Evolutionary conservation across 805 yeast genomes (phyloP).

Genomic region (Brettanomyces anomalus): DNA sequence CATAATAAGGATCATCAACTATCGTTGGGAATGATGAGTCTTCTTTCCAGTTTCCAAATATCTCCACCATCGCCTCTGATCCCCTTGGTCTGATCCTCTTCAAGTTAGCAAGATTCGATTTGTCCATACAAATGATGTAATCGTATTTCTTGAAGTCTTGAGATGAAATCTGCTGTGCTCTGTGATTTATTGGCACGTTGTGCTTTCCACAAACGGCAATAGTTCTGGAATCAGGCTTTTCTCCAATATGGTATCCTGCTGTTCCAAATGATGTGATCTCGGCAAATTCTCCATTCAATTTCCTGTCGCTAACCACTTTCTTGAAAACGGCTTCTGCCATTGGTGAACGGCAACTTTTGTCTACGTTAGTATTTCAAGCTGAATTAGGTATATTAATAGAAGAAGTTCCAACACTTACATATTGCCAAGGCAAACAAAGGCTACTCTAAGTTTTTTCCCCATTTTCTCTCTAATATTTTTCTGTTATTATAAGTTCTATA

Average conservation of each 20-base stretch:
- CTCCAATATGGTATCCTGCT: constrained; percentile 76
- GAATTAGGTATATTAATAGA: no score
- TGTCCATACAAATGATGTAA: constrained; percentile 66
- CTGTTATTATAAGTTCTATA: background rate
- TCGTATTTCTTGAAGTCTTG: constrained; percentile 51
- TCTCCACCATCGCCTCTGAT: constrained; percentile 38
- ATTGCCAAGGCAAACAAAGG: constrained; percentile 87
- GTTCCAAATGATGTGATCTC: constrained; percentile 85
- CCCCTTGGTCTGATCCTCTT: constrained; percentile 43
- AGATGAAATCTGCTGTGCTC: constrained; percentile 57
- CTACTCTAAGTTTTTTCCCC: constrained; percentile 36
- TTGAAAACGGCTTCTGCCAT: constrained; percentile 95
- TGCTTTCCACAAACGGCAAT: constrained; percentile 57
- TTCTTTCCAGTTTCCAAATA: constrained; percentile 79
- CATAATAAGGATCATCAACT: constrained; percentile 90
- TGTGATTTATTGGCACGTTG: constrained; percentile 66
- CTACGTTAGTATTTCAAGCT: constrained; percentile 2
- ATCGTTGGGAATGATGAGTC: constrained; percentile 40
- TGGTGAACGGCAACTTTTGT: constrained; percentile 79
- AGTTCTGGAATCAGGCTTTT: constrained; percentile 71
- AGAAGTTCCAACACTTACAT: constrained; percentile 37
- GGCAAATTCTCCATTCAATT: constrained; percentile 34
- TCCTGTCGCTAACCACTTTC: constrained; percentile 47
- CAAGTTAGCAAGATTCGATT: constrained; percentile 45
- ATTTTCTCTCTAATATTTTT: background rate